Conservation (phyloP, 345 rosid genomes). For the Salix purpurea region DNA sequence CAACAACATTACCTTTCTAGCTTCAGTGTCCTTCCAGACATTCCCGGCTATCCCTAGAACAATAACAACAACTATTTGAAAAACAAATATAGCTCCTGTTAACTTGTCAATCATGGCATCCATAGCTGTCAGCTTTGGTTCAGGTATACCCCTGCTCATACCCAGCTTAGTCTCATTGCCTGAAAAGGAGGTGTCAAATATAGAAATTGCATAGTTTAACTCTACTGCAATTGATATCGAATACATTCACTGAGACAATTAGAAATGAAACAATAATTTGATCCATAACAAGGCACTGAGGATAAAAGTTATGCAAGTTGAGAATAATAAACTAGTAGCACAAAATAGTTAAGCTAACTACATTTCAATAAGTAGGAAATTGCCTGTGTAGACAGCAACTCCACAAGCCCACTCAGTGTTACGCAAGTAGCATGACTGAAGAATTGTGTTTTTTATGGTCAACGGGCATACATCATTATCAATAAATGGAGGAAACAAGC, state of each 20-base stretch:
- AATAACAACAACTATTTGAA: slow-evolving; percentile 91
- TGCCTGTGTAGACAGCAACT: slow-evolving; percentile 93
- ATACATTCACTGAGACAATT: slow-evolving; percentile 6
- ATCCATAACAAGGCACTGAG: neutral
- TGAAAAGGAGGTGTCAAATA: slow-evolving; percentile 11
- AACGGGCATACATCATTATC: slow-evolving; percentile 92
- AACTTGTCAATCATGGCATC: slow-evolving; percentile 99
- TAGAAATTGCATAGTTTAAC: neutral
- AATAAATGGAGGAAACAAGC: slow-evolving; percentile 90
- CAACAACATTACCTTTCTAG: slow-evolving; percentile 60
- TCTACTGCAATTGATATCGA: neutral
- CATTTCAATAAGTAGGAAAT: slow-evolving; percentile 17
- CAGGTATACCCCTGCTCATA: slow-evolving; percentile 94
- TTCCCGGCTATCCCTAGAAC: slow-evolving; percentile 95
- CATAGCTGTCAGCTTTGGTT: slow-evolving; percentile 96
- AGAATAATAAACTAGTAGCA: slow-evolving; percentile 3
- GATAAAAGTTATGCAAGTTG: neutral
- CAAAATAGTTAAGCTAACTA: slow-evolving; percentile 5
- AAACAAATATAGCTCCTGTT: slow-evolving; percentile 96
- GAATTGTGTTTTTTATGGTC: slow-evolving; percentile 88
- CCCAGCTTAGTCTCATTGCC: slow-evolving; percentile 99
- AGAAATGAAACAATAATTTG: neutral
- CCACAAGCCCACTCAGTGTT: slow-evolving; percentile 99
- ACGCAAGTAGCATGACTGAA: slow-evolving; percentile 93
- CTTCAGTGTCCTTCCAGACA: slow-evolving; percentile 98